Evolutionary conservation across 2,329 filamentous ascomycete genomes (phyloP).

Genomic region (Colletotrichum tropicicola): DNA sequence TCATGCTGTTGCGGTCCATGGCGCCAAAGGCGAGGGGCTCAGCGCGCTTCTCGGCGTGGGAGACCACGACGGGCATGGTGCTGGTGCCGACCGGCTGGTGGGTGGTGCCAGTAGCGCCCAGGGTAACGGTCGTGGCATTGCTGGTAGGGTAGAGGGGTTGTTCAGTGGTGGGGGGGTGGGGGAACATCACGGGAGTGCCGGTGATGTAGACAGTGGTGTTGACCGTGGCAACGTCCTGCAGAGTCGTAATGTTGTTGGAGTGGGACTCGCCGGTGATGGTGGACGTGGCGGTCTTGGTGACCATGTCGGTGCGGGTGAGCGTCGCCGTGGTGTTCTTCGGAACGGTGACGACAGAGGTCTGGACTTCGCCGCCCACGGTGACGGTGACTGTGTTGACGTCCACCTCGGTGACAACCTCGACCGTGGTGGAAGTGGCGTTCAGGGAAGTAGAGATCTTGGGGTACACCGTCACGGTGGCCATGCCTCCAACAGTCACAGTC

Average conservation of each 20-base stretch:
- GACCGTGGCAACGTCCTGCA: background rate
- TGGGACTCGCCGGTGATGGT: constrained; percentile 25
- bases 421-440: constrained; percentile 34
- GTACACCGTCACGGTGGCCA: constrained; percentile 10
- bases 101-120: background rate
- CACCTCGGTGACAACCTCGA: constrained; percentile 39
- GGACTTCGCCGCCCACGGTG: constrained; percentile 31
- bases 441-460: constrained; percentile 17
- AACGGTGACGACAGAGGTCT: constrained; percentile 10
- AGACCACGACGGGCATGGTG: constrained; percentile 40
- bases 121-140: constrained; percentile 32
- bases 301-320: constrained; percentile 35
- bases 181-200: constrained; percentile 21
- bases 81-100: constrained; percentile 6
- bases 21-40: constrained; percentile 38
- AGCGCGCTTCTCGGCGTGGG: constrained; percentile 42
- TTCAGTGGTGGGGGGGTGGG: constrained; percentile 36
- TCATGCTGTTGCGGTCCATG: constrained; percentile 40
- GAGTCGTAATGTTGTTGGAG: constrained; percentile 19
- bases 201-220: constrained; percentile 36
- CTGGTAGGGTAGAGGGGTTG: constrained; percentile 32
- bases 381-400: constrained; percentile 39
- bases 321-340: constrained; percentile 41
- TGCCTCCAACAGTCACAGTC: constrained; percentile 21
- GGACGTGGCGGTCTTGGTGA: constrained; percentile 25